These are phyloP conservation scores for Fusarium incarnatum DNA, from an alignment of 2,329 filamentous ascomycete species.

Conservation along the genomic window DNA sequence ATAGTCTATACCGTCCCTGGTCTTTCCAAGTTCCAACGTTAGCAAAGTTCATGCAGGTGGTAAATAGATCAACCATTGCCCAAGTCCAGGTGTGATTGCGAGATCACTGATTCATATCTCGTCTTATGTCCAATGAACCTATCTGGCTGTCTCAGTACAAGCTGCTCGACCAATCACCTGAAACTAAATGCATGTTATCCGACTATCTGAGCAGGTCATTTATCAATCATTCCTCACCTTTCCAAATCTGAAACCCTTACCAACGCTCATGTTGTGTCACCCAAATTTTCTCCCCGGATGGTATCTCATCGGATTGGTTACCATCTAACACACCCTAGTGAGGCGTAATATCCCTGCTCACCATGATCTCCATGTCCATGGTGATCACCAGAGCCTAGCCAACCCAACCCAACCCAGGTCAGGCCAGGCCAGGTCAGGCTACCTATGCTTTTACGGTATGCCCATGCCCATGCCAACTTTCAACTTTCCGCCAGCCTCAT, in stretches of 20 bases:
- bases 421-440: background rate
- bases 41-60: background rate
- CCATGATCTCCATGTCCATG: constrained; percentile 13
- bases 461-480: background rate
- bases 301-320: constrained; percentile 20
- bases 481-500: constrained; percentile 17
- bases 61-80: background rate
- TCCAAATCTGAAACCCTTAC: background rate
- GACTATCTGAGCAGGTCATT: constrained; percentile 4
- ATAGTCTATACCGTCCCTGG: background rate
- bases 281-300: background rate
- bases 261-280: constrained; percentile 7
- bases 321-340: constrained; percentile 1
- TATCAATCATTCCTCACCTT: background rate
- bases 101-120: constrained; percentile 7
- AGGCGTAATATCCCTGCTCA: constrained; percentile 23
- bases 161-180: constrained; percentile 8
- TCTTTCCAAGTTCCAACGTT: background rate
- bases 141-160: background rate
- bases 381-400: background rate
- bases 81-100: background rate
- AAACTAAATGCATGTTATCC: constrained; percentile 14
- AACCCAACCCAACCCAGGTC: background rate
- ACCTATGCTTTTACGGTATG: background rate
- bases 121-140: constrained; percentile 1